Evolutionary conservation across 257 asterid genomes (phyloP).

Genomic region (Marsdenia floribunda): DNA sequence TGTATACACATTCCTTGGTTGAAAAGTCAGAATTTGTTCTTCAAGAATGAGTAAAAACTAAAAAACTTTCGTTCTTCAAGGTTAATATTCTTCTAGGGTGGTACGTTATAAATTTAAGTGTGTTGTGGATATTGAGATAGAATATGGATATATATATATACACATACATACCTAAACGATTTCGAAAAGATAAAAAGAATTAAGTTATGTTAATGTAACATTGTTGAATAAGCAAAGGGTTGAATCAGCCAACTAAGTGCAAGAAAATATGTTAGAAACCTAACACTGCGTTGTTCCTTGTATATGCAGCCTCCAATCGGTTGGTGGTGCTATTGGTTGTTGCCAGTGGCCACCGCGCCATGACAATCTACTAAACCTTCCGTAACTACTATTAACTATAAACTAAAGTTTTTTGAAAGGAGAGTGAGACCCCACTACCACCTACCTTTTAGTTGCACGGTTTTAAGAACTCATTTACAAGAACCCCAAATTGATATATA

Average conservation of each 20-base stretch:
- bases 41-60: neutral
- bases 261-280: constrained; percentile 10
- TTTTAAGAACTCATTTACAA: constrained; percentile 36
- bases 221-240: neutral
- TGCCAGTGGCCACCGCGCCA: constrained; percentile 20
- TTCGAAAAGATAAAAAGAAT: neutral
- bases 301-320: constrained; percentile 19
- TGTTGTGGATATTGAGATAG: neutral
- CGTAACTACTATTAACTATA: constrained; percentile 31
- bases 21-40: neutral
- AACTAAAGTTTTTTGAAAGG: constrained; percentile 23
- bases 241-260: neutral
- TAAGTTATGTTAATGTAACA: neutral
- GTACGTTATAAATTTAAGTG: too few species aligned
- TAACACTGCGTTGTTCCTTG: constrained; percentile 22
- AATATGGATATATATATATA: neutral
- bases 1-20: neutral
- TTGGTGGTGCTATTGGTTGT: constrained; percentile 23
- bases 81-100: too few species aligned
- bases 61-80: too few species aligned
- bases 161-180: neutral
- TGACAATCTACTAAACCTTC: constrained; percentile 36
- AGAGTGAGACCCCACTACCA: constrained; percentile 40
- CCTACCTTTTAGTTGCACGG: constrained; percentile 60
- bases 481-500: constrained; percentile 14